Conservation (phyloP, 2,329 filamentous ascomycete species). For the Fusarium albosuccineum region DNA sequence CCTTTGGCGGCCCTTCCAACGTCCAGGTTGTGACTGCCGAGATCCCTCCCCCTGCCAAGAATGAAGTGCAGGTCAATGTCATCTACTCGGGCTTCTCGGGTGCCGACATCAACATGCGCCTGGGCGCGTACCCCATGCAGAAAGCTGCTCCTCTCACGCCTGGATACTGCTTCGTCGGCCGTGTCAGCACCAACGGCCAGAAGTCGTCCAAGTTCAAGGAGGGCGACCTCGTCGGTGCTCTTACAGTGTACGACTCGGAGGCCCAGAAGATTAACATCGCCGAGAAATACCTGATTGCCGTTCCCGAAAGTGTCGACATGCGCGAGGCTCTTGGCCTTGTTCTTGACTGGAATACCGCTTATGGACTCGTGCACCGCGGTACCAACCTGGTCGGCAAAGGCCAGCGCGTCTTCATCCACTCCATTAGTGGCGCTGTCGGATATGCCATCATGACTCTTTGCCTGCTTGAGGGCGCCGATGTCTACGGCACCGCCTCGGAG, state of each 20-base stretch:
- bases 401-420: conserved; percentile 64
- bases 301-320: conserved; percentile 58
- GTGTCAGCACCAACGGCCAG: conserved; percentile 55
- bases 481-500: conserved; percentile 63
- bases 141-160: conserved; percentile 61
- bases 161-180: conserved; percentile 62
- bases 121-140: conserved; percentile 61
- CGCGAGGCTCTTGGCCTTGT: conserved; percentile 56
- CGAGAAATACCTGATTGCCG: conserved; percentile 59
- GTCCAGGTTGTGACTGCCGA: conserved; percentile 51
- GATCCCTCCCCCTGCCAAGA: conserved; percentile 54
- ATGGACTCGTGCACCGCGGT: conserved; percentile 52
- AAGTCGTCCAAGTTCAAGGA: conserved; percentile 47
- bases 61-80: conserved; percentile 62
- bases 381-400: conserved; percentile 56
- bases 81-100: conserved; percentile 63
- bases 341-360: conserved; percentile 62
- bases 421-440: conserved; percentile 64
- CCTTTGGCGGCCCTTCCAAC: conserved; percentile 56
- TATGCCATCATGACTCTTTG: conserved; percentile 58
- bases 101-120: conserved; percentile 63
- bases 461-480: conserved; percentile 57
- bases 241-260: conserved; percentile 58
- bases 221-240: conserved; percentile 52
- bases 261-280: conserved; percentile 60